Evolutionary conservation across 1,284 basidiomycete species (phyloP).

Genomic region (Hemileia vastatrix): DNA sequence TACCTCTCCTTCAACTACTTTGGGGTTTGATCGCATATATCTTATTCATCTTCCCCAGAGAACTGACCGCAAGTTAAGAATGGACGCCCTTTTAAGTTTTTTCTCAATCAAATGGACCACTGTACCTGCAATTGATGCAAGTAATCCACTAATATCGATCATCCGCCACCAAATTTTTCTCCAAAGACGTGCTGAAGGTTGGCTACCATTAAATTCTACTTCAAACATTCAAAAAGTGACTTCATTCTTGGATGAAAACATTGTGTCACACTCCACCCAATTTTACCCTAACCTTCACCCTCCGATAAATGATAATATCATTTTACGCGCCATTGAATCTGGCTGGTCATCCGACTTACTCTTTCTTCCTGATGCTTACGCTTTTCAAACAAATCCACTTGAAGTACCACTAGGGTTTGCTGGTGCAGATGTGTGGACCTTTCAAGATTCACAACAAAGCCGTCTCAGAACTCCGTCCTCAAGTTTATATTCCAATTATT

Average conservation of each 20-base stretch:
- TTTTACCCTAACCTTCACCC: no score
- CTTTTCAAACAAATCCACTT: constrained; percentile 1
- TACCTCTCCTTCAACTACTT: not conserved
- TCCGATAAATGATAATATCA: no score
- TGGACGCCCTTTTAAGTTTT: not conserved
- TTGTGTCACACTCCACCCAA: no score
- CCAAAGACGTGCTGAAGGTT: not conserved
- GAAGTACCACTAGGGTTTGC: not conserved
- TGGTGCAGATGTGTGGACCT: constrained; percentile 1
- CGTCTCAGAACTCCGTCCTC: not conserved
- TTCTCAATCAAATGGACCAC: not conserved
- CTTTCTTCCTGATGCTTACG: constrained; percentile 4
- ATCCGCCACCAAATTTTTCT: not conserved
- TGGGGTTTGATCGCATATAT: constrained; percentile 1
- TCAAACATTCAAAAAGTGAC: no score
- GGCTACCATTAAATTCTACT: not conserved
- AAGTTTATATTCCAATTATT: no score
- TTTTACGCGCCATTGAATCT: no score
- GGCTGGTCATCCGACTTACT: not conserved
- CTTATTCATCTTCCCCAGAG: not conserved
- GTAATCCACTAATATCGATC: not conserved
- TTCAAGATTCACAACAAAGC: not conserved
- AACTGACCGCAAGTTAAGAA: not conserved
- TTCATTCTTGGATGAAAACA: no score
- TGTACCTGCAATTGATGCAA: not conserved